These are phyloP conservation scores for Bjerkandera adusta DNA, from an alignment of 1,284 basidiomycete genomes.

Conservation along the genomic window DNA sequence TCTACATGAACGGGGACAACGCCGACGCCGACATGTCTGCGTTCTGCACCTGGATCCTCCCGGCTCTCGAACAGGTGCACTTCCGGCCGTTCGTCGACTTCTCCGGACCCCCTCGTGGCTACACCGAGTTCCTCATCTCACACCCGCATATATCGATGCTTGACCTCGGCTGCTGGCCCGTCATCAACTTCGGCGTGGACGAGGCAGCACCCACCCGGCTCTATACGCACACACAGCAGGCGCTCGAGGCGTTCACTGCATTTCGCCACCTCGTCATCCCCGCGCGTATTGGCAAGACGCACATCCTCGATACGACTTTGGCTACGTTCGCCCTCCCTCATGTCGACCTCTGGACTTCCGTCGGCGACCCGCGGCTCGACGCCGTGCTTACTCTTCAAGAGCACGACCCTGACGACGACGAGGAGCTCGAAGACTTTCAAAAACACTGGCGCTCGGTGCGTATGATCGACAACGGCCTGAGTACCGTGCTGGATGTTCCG, in stretches of 20 bases:
- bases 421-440: no score
- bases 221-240: neutral
- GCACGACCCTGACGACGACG: no score
- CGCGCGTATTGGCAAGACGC: neutral
- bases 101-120: neutral
- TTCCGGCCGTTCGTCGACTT: neutral
- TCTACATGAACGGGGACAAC: neutral
- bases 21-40: neutral
- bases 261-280: neutral
- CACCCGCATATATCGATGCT: neutral
- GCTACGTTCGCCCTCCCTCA: neutral
- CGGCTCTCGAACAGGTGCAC: neutral
- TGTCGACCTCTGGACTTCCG: conserved; percentile 1
- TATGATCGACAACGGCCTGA: neutral
- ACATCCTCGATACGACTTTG: neutral
- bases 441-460: neutral
- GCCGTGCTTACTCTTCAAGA: no score
- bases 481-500: neutral
- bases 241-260: neutral
- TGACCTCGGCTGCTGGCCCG: neutral
- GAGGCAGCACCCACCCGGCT: neutral
- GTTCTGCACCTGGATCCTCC: neutral
- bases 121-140: neutral
- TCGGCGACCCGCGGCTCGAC: neutral
- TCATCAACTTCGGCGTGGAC: neutral